Percentiles rank a stretch among this genome's conserved stretches.
Evolutionary conservation across 1,139 yeast genomes (phyloP).

Genomic region (Debaryomycetaceae sp.): DNA sequence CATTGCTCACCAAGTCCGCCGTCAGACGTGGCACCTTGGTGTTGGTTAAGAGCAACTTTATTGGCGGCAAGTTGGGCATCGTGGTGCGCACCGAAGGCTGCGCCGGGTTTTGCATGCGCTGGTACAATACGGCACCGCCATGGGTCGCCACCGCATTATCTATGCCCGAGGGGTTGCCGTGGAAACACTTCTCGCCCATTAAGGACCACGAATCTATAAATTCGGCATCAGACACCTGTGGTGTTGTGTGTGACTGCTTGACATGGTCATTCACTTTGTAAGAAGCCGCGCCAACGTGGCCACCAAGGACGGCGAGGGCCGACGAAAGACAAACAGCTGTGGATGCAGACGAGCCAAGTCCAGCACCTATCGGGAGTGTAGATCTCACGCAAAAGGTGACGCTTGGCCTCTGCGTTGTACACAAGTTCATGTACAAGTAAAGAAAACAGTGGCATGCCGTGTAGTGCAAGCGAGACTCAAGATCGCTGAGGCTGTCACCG

Average conservation of each 20-base stretch:
- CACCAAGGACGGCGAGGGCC: constrained; percentile 64
- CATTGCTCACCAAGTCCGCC: constrained; percentile 76
- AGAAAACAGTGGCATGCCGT: constrained; percentile 86
- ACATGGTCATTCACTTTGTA: background rate
- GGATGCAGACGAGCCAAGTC: constrained; percentile 92
- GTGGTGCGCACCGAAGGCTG: constrained; percentile 58
- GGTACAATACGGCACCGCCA: constrained; percentile 94
- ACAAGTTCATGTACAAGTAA: constrained; percentile 64
- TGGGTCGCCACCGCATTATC: constrained; percentile 95
- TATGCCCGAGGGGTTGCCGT: constrained; percentile 96
- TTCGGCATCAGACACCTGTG: too few relatives aligned
- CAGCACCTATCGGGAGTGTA: constrained; percentile 94
- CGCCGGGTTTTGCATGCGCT: constrained; percentile 51
- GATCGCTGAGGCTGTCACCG: constrained; percentile 37
- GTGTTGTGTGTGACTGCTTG: too few relatives aligned
- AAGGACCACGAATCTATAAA: constrained; percentile 84
- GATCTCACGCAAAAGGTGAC: constrained; percentile 66
- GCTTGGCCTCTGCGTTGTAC: constrained; percentile 45
- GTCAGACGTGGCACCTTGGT: constrained; percentile 87
- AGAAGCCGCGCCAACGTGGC: constrained; percentile 39
- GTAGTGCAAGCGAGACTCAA: constrained; percentile 58
- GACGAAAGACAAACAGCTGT: constrained; percentile 81
- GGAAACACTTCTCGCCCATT: constrained; percentile 91
- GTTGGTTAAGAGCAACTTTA: constrained; percentile 73
- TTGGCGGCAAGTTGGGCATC: constrained; percentile 70